Percentiles rank a stretch among this genome's conserved stretches.
Conservation (phyloP, 176 grass and related monocot genomes). For the Zoysia japonica region DNA sequence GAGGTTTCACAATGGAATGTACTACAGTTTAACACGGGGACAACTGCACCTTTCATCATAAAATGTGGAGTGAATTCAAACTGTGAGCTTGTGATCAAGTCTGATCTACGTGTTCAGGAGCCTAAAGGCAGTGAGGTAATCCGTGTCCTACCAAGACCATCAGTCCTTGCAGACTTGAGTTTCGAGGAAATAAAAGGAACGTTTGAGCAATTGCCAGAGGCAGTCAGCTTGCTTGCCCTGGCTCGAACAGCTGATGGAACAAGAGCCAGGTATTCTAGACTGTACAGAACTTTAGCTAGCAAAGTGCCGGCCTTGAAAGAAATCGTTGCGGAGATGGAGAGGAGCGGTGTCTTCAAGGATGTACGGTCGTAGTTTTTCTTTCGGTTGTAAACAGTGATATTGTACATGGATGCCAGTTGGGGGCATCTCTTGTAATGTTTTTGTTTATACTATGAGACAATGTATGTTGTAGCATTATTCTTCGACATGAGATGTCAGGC, state of each 20-base stretch:
- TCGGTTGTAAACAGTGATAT: conserved; percentile 42
- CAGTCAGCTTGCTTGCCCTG: conserved; percentile 90
- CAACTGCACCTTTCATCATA: conserved; percentile 86
- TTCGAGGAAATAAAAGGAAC: conserved; percentile 82
- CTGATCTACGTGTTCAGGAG: conserved; percentile 74
- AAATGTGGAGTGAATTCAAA: conserved; percentile 95
- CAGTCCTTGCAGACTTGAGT: conserved; percentile 73
- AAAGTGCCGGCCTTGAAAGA: conserved; percentile 94
- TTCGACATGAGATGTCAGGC: conserved; percentile 18
- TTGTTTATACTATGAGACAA: conserved; percentile 33
- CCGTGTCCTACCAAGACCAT: conserved; percentile 80
- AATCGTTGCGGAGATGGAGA: conserved; percentile 81
- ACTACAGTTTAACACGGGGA: conserved; percentile 93
- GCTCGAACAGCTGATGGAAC: conserved; percentile 91
- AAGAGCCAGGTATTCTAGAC: conserved; percentile 96
- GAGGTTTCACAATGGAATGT: conserved; percentile 97
- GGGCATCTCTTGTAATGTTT: conserved; percentile 37
- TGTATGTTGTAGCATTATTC: conserved; percentile 54
- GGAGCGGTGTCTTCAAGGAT: conserved; percentile 83
- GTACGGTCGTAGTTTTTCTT: conserved; percentile 64
- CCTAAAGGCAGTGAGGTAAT: conserved; percentile 88
- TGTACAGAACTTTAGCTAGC: conserved; percentile 92
- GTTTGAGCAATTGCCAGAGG: conserved; percentile 87
- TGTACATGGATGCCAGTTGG: conserved; percentile 52
- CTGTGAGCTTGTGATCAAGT: conserved; percentile 84